Evolutionary conservation across 345 rosid species (phyloP).

Genomic region (Geranium brycei): DNA sequence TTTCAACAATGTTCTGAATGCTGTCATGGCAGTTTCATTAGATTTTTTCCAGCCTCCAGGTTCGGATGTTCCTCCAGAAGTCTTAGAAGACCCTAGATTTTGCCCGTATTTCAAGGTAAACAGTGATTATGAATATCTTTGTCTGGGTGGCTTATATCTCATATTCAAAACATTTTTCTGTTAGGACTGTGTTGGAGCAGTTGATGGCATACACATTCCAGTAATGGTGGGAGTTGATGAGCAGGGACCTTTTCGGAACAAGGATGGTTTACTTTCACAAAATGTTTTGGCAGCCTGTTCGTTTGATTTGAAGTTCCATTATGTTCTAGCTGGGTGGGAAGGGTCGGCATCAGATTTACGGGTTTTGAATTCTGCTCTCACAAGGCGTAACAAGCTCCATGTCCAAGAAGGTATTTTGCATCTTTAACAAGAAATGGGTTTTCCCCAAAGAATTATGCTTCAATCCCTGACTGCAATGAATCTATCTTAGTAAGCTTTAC

Average conservation of each 20-base stretch:
- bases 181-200: slow-evolving; percentile 74
- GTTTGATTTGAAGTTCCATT: slow-evolving; percentile 70
- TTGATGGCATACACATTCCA: slow-evolving; percentile 70
- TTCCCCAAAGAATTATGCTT: neutral
- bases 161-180: slow-evolving; percentile 2
- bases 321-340: slow-evolving; percentile 95
- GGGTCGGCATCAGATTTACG: slow-evolving; percentile 78
- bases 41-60: slow-evolving; percentile 59
- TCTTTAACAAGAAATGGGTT: neutral
- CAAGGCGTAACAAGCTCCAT: slow-evolving; percentile 49
- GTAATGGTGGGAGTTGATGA: slow-evolving; percentile 89
- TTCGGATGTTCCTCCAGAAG: slow-evolving; percentile 35
- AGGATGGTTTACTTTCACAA: slow-evolving; percentile 65
- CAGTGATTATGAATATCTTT: slow-evolving; percentile 1
- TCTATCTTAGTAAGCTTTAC: too few relatives aligned
- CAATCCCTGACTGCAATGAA: too few relatives aligned
- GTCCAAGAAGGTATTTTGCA: slow-evolving; percentile 56
- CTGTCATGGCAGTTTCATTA: slow-evolving; percentile 53
- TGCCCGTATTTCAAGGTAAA: slow-evolving; percentile 69
- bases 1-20: slow-evolving; percentile 82
- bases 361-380: slow-evolving; percentile 66
- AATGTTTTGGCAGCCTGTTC: slow-evolving; percentile 69
- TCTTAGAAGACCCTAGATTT: slow-evolving; percentile 35
- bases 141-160: neutral
- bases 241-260: slow-evolving; percentile 79